Percentiles rank a stretch among this genome's conserved stretches.
Conservation (phyloP, 345 rosid species). For the Brassica rapa region DNA sequence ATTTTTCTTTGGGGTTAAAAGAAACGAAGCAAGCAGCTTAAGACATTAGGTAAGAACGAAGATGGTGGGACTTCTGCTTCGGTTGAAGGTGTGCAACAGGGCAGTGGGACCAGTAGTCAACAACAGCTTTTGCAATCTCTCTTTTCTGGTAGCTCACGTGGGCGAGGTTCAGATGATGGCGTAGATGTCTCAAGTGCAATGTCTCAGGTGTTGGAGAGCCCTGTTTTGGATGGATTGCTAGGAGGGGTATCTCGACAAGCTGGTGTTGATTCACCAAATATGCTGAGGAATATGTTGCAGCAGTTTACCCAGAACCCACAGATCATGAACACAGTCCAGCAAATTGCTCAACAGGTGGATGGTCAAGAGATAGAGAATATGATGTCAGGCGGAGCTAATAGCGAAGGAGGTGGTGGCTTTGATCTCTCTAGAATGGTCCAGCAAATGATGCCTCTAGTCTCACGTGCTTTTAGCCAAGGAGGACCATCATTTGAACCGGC, state of each 20-base stretch:
- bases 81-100: slow-evolving; percentile 42
- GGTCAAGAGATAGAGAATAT: slow-evolving; percentile 69
- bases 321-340: slow-evolving; percentile 78
- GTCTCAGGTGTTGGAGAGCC: slow-evolving; percentile 73
- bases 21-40: slow-evolving; percentile 59
- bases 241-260: slow-evolving; percentile 71
- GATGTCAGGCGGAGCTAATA: slow-evolving; percentile 64
- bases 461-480: slow-evolving; percentile 70
- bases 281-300: slow-evolving; percentile 81
- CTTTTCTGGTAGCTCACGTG: slow-evolving; percentile 54
- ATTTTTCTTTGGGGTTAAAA: slow-evolving; percentile 23
- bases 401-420: slow-evolving; percentile 62
- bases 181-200: slow-evolving; percentile 56
- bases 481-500: slow-evolving; percentile 27
- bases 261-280: slow-evolving; percentile 78
- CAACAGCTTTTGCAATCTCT: slow-evolving; percentile 70
- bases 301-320: slow-evolving; percentile 83
- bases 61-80: slow-evolving; percentile 49
- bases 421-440: slow-evolving; percentile 86
- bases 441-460: slow-evolving; percentile 95
- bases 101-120: slow-evolving; percentile 47
- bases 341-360: slow-evolving; percentile 89
- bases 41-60: slow-evolving; percentile 34
- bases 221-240: slow-evolving; percentile 69
- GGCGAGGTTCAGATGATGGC: slow-evolving; percentile 46